Base-by-base conservation (phyloP, 371 early-diverging fungal genomes). In the Circinella umbellata region DNA sequence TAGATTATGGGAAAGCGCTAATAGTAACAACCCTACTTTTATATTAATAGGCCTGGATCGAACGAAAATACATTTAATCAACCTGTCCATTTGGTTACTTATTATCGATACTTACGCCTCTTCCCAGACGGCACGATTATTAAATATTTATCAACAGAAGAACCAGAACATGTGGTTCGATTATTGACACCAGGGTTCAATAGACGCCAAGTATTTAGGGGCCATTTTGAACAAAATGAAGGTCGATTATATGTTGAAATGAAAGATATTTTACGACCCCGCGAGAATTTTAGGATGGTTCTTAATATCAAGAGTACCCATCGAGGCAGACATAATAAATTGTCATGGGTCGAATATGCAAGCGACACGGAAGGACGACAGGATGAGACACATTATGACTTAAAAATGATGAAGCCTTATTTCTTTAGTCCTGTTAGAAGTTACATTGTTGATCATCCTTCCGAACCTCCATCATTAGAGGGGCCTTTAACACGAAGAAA, bases 91-190 rank as follows among this genome's bases (percentile, higher is more conserved):
- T 61, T 91, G 39, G 89, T 93, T 11, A 90, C 90, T 1, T 93
- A 93, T 71, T 92, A 85, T 71, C 81, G 90, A 15, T 92, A 90
- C 70, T 53, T 93, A 15, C 84, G 92, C 0, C 89, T 93, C 64
- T 89, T 88, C 68, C 81, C 82, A 9, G 80, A 89, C 69, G 87
- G 89, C 17, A 75, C 76, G 1, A 74, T 86, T 20, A 34, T 86
- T 6, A 79, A 80, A 57, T 78, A 81, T 66, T 63, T 86, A 20
- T 87, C 89, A 0, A 87, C 88, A 5, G 76, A 83, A 36, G 90
- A 89, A 64, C 92, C 93, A 0, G 61, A 49, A 1, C 69, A 73
- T 10, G 82, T 85, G 1, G 87, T 87, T 0, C 66, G 72, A 38
- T 37, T 38, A 3, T 73, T 89, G 9, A 61, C 70, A 15, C 67